Evolutionary conservation across 2,329 filamentous ascomycete species (phyloP), one percentile per base, ranked within the genome.

Genomic region (Sclerotinia subarctica): DNA sequence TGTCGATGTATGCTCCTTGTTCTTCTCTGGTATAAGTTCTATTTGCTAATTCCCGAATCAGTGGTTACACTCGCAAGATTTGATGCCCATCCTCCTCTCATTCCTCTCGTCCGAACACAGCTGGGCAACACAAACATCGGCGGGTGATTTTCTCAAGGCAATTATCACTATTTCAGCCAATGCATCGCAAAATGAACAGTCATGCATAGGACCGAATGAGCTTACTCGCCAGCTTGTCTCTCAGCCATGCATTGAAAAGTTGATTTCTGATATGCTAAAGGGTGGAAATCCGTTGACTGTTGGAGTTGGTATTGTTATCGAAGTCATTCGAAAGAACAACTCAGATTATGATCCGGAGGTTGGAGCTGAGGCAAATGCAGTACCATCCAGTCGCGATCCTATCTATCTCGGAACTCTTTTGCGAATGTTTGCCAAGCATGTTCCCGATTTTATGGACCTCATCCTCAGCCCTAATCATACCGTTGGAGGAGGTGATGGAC

Each of bases 161-260:
- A 97, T 99, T 77, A 98, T 99, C 73, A 99, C 95, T 35, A 97
- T 99, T 69, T 98, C 95, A 1, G 95, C 95, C 70, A 99, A 99
- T 77, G 95, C 95, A 3, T 97, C 94, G 1, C 95, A 97, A 74
- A 96, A 97, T 76, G 95, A 99, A 76, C 94, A 97, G 78, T 95
- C 94, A n/a, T 97, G 96, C 75, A 98, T 99, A 77, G 95, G 95
- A 4, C 95, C 95, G 5, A 99, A 99, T 78, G 95, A 97, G 77
- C 86, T 99, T 62, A 99, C 95, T 6, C 89, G 95, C 52, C 93
- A 99, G 79, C 85, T 99, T 5, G 95, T 99, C 1, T 98, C 95
- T 0, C 87, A 90, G 70, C 80, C 87, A 21, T 98, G 94, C 74
- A 88, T 97, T 64, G 86, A 94, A 76, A 88, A 88, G 69, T 85